Percentiles rank a stretch among this genome's conserved stretches.
phyloP scores from a whole-genome alignment of 257 asterid species.

The Solanum gracilifrons region DNA sequence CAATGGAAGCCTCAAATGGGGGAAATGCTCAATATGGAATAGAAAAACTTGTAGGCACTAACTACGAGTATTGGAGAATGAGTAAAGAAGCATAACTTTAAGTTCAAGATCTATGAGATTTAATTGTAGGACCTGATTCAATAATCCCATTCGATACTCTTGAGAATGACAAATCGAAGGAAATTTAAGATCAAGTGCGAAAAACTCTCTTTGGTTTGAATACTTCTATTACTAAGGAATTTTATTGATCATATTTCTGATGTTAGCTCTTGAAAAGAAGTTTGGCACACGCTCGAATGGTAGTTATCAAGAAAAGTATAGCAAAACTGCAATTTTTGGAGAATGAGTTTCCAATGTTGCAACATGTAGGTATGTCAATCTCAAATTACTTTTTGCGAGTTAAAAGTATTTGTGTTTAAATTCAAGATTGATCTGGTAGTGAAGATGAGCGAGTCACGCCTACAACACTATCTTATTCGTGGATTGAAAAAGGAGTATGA shows the following conservation, averaged over 20 bases:
- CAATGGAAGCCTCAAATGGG: not conserved
- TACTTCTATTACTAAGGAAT: not conserved
- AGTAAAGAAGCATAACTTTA: not conserved
- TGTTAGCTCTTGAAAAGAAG: not conserved
- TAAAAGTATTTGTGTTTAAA: not conserved
- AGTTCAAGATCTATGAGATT: not conserved
- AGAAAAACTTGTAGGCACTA: not conserved
- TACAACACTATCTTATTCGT: not conserved
- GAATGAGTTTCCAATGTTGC: not conserved
- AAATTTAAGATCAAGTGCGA: not conserved
- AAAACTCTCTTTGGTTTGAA: not conserved
- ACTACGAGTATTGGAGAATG: not conserved
- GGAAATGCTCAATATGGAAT: not conserved
- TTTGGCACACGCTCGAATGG: not conserved
- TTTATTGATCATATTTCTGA: not conserved
- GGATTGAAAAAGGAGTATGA: not conserved
- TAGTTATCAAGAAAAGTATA: too few relatives aligned
- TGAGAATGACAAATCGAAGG: not conserved
- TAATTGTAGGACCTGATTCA: not conserved
- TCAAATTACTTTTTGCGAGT: not conserved
- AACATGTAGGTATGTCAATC: constrained; percentile 1
- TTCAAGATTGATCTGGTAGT: not conserved
- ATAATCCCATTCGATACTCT: not conserved
- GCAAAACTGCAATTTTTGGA: not conserved
- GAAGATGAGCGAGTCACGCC: not conserved